Evolutionary conservation across 441 rosid species (phyloP), one percentile per base, ranked within the genome.

Genomic region (Monsonia emarginata): DNA sequence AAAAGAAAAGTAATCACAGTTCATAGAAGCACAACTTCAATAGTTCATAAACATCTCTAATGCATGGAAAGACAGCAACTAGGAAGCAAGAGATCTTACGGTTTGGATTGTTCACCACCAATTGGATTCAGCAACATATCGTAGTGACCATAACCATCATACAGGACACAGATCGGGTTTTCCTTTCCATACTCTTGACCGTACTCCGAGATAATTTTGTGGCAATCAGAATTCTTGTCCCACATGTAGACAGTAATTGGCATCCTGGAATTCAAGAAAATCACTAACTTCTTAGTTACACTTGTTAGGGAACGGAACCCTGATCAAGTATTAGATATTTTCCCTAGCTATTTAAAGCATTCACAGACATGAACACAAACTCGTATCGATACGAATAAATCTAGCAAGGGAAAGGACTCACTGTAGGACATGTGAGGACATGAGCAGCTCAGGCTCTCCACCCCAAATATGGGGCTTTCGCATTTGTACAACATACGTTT

Each of bases 361-460:
- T 16, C 38, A 2, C 21, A 1, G 32, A 26, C 18, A 59, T 14
- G 38, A 11, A 28, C 62, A 28, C 11, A 59, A 13, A 59, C 30
- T 27, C 56, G n/a, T 48, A 48, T 2, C 63, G 28, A n/a, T 59
- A n/a, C 0, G 21, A 59, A 26, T 2, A 30, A 27, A 30, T 54
- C 57, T 56, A 18, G 65, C 64, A 56, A 26, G 63, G 57, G 4
- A 42, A 26, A 11, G 38, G 64, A 68, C 79, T 69, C 65, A 85
- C 94, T 71, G 63, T 14, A 84, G 82, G 52, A 85, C 86, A 65
- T 85, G 94, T 18, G 94, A 81, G 64, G 85, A 84, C 94, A 85
- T 87, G 3, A 87, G 90, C 63, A 87, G 74, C 79, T 85, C 94
- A 31, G 90, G 90, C 61, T 85, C 94, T 68, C 94, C 94, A 72